Base-by-base conservation (phyloP, 208 protist genomes). In the Wallacemonas sp. region DNA sequence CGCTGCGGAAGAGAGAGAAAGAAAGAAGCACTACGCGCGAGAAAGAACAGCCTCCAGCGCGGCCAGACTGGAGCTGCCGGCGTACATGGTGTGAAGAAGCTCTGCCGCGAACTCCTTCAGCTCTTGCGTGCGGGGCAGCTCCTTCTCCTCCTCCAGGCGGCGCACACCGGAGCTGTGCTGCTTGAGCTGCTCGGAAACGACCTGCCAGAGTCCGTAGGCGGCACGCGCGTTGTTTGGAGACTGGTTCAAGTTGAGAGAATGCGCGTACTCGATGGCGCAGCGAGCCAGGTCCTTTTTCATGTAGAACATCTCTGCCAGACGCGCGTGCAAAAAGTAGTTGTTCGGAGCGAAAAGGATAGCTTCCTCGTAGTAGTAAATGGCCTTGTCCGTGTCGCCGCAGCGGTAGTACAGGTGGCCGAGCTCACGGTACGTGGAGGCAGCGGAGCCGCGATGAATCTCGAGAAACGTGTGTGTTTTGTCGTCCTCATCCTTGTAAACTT, bases 301-400 rank as follows among this genome's bases (percentile, higher is more conserved):
- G 78, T 91, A 93, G 38, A 77, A 82, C 15, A 95, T 69, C 77
- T 95, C 89, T 11, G 69, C 89, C 21, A 93, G 75, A 4, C 85
- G 80, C 8, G 64, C 73, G 59, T 95, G 86, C 11, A 66, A 59
- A 33, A 90, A 70, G 62, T 90, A 93, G 5, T 49, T 74, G 53
- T 74, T 75, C 46, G 60, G 47, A 46, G 77, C 71, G 55, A 82
- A 86, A 22, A 93, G 68, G 42, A 89, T 51, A 0, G 45, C 59
- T 68, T 93, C 89, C 59, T 95, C 84, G n/a, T 72, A 72, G 72
- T 95, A 93, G 71, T 79, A 75, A 45, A 91, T 77, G 21, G 86
- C 75, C 41, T 62, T 67, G 36, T 78, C 71, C 3, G 75, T 38
- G 63, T 89, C 74, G 41, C 84, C 82, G 31, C 64, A 58, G 14